Evolutionary conservation across 768 basidiomycete genomes (phyloP), one percentile per base, ranked within the genome.

Genomic region (Lentinula sp.): DNA sequence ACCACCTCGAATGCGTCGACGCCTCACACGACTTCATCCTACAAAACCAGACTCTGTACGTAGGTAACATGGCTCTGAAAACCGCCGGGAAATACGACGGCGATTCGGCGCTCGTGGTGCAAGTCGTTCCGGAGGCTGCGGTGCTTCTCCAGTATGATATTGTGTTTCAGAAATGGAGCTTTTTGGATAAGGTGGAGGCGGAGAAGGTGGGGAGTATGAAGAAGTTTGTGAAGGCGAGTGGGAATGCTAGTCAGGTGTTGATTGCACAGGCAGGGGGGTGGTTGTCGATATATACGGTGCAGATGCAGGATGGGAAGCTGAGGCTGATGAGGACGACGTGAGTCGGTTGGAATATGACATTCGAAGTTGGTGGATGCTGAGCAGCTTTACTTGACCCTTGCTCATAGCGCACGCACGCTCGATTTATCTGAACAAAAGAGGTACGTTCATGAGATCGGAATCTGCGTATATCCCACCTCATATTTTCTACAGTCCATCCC

Each of bases 161-260:
- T 1, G 67, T 67, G 4, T 63, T 82, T 8, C 73, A 73, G 5
- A 65, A 72, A n/a, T 86, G 81, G 67, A 67, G 66, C 9, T 74
- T 74, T 39, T 65, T 78, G 42, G 71, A 74, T 57, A 61, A 71
- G n/a, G 85, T 81, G 78, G 70, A 67, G 0, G 68, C 73, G 16
- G 66, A 73, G 63, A 16, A 4, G n/a, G 56, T 45, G 20, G 37
- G 33, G 16, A 20, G 7, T 6, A 36, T 18, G 23, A 33, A 1
- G 6, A 33, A 57, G 35, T 59, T 39, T 58, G 85, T 90, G 8
- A 83, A 84, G 9, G 91, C 90, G 2, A 81, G 81, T 61, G 72
- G 89, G 63, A 93, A 87, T 70, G 71, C 84, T 1, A 86, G 84
- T 60, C 89, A 91, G 71, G 74, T 90, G 42, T 73, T 84, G 4